These are phyloP conservation scores for Fusarium graminum DNA, from an alignment of 2,329 filamentous ascomycete species.

Conservation along the genomic window DNA sequence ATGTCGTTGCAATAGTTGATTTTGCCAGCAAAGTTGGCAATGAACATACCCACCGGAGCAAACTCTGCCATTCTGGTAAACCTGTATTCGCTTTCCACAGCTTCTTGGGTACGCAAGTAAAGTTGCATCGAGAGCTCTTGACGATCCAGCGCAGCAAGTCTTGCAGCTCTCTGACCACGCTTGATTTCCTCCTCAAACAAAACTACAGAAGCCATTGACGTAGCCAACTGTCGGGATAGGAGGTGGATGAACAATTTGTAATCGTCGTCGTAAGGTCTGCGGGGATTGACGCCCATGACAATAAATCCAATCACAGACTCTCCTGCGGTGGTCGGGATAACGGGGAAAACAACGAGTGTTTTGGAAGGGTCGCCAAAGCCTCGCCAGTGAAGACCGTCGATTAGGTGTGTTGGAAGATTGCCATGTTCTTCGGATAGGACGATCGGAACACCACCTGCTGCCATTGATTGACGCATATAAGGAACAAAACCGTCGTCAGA, in stretches of 20 bases:
- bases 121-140: slow-evolving; percentile 83
- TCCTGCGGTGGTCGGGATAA: slow-evolving; percentile 78
- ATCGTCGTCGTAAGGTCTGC: slow-evolving; percentile 83
- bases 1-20: slow-evolving; percentile 87
- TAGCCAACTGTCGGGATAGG: slow-evolving; percentile 80
- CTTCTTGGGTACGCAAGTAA: slow-evolving; percentile 72
- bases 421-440: slow-evolving; percentile 75
- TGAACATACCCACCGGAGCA: slow-evolving; percentile 86
- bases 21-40: slow-evolving; percentile 76
- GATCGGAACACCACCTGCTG: slow-evolving; percentile 72
- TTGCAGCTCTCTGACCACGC: slow-evolving; percentile 78
- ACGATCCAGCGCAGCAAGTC: slow-evolving; percentile 79
- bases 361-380: slow-evolving; percentile 79
- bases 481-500: slow-evolving; percentile 81
- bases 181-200: slow-evolving; percentile 87
- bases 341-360: slow-evolving; percentile 80
- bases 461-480: slow-evolving; percentile 81
- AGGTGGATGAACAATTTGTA: slow-evolving; percentile 83
- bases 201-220: slow-evolving; percentile 83
- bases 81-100: slow-evolving; percentile 77
- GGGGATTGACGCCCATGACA: slow-evolving; percentile 82
- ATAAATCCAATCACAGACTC: slow-evolving; percentile 83
- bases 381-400: slow-evolving; percentile 76
- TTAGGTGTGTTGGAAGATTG: slow-evolving; percentile 72
- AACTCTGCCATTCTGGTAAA: slow-evolving; percentile 89